Percentiles rank a stretch among this genome's conserved stretches.
phyloP scores from a whole-genome alignment of 768 basidiomycete genomes.

The Suillus subaureus region DNA sequence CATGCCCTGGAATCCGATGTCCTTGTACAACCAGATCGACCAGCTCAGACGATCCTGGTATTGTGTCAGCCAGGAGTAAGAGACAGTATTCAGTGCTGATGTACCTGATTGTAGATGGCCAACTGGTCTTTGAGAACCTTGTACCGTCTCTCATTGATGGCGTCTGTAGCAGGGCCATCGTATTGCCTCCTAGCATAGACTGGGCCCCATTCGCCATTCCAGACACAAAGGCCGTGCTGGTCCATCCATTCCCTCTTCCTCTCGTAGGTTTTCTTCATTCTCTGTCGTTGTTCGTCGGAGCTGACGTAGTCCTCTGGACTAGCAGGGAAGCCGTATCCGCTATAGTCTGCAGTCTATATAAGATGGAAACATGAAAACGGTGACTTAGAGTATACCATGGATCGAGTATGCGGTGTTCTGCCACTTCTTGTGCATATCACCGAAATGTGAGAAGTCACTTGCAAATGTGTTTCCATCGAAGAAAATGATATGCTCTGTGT shows the following conservation, averaged over 20 bases:
- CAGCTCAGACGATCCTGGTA: slow-evolving; percentile 64
- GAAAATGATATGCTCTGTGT: slow-evolving; percentile 73
- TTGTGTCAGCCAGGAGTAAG: not conserved
- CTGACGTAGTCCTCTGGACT: slow-evolving; percentile 56
- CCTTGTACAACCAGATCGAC: slow-evolving; percentile 90
- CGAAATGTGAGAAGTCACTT: slow-evolving; percentile 74
- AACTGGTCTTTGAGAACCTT: slow-evolving; percentile 74
- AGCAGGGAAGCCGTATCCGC: slow-evolving; percentile 67
- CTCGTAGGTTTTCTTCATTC: slow-evolving; percentile 61
- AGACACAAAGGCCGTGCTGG: slow-evolving; percentile 60
- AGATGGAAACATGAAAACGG: not conserved
- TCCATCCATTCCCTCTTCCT: slow-evolving; percentile 83
- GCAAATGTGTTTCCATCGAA: slow-evolving; percentile 87
- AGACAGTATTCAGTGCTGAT: not conserved
- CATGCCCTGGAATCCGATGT: slow-evolving; percentile 89
- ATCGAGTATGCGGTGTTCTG: slow-evolving; percentile 77
- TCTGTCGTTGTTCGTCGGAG: slow-evolving; percentile 50
- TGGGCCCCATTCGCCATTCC: slow-evolving; percentile 87
- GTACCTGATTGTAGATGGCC: slow-evolving; percentile 64
- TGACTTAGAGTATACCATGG: slow-evolving; percentile 49
- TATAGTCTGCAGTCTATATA: slow-evolving; percentile 23
- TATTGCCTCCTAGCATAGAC: slow-evolving; percentile 71
- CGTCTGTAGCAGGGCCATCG: slow-evolving; percentile 59
- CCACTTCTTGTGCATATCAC: slow-evolving; percentile 62
- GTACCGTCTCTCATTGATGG: slow-evolving; percentile 67